A percentile compares a stretch with the other conserved stretches of the same genome.
Evolutionary conservation across 768 basidiomycete genomes (phyloP).

Genomic region (Lactifluus pinguis): DNA sequence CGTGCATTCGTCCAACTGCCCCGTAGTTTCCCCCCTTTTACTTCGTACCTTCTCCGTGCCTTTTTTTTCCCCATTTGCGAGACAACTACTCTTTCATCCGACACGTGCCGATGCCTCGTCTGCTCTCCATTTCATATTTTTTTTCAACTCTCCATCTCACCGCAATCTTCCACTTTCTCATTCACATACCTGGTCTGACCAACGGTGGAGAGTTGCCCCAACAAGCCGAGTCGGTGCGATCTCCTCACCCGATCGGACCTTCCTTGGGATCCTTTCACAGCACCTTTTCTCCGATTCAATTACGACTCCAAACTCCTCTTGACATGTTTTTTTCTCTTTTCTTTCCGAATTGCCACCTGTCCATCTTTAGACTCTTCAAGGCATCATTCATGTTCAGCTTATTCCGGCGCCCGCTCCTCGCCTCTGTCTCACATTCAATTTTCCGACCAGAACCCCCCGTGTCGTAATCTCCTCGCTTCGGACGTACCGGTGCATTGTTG

Average conservation of each 20-base stretch:
- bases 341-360: not conserved
- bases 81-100: not conserved
- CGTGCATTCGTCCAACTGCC: not conserved
- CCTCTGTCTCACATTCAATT: not conserved
- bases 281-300: not conserved
- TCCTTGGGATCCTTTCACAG: not conserved
- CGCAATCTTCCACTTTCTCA: not conserved
- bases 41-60: not conserved
- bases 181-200: not conserved
- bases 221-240: not conserved
- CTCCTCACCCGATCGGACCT: not conserved
- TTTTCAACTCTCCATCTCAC: conserved; percentile 2
- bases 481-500: not conserved
- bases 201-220: not conserved
- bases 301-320: not conserved
- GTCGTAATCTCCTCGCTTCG: conserved; percentile 8
- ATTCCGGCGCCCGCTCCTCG: not conserved
- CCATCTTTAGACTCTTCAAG: not conserved
- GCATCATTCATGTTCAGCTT: not conserved
- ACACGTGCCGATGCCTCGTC: not conserved
- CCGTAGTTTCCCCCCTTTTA: not conserved
- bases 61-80: not conserved
- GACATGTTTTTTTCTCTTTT: not conserved
- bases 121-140: conserved; percentile 11
- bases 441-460: not conserved